Percentiles rank a stretch among this genome's conserved stretches.
Conservation (phyloP, 2,329 filamentous ascomycete genomes). For the Scortechinia acanthostroma region DNA sequence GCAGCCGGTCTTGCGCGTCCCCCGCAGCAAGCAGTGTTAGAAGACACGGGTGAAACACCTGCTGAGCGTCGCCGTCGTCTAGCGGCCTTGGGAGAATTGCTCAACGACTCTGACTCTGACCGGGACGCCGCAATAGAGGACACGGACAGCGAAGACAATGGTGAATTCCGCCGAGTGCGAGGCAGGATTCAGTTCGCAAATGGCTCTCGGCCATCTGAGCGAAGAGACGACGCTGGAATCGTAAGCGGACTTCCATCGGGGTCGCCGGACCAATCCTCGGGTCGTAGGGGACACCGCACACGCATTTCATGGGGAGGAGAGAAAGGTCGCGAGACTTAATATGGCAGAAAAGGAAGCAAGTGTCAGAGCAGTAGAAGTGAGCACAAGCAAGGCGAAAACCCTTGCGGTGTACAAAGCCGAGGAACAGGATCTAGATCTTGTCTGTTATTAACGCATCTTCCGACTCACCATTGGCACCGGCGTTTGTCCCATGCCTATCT, state of each 20-base stretch:
- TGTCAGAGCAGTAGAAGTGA: too few species aligned
- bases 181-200: slow-evolving; percentile 22
- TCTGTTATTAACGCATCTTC: too few species aligned
- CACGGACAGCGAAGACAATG: slow-evolving; percentile 16
- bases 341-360: too few species aligned
- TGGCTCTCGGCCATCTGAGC: slow-evolving; percentile 14
- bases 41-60: slow-evolving; percentile 30
- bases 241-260: slow-evolving; percentile 3
- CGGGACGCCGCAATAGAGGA: slow-evolving; percentile 12
- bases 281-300: slow-evolving; percentile 14
- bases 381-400: too few species aligned
- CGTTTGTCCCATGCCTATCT: too few species aligned
- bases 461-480: too few species aligned
- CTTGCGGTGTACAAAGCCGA: too few species aligned
- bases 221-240: not conserved
- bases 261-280: too few species aligned
- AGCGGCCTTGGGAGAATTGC: slow-evolving; percentile 26
- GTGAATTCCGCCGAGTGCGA: slow-evolving; percentile 9
- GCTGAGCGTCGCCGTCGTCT: slow-evolving; percentile 34
- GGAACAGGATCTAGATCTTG: too few species aligned
- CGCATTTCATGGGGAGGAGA: slow-evolving; percentile 30
- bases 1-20: slow-evolving; percentile 16
- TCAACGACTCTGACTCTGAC: slow-evolving; percentile 6
- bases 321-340: slow-evolving; percentile 15
- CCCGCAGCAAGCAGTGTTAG: slow-evolving; percentile 12